Evolutionary conservation across 2,329 filamentous ascomycete genomes (phyloP).

Genomic region (Fusarium papillatum): DNA sequence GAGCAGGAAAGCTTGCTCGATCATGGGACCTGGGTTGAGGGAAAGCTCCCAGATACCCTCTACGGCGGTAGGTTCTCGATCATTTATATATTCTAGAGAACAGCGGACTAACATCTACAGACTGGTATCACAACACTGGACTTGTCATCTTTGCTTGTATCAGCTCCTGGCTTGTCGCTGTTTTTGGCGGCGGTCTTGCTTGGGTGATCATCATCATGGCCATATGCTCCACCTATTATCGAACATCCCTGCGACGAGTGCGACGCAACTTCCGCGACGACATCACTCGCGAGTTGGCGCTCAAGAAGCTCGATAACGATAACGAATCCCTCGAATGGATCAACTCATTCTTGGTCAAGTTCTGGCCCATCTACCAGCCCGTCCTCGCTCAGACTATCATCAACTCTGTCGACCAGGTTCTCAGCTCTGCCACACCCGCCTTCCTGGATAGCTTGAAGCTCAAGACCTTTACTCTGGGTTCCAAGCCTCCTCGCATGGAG

Average conservation of each 20-base stretch:
- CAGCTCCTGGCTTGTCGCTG: constrained; percentile 88
- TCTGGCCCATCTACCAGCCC: constrained; percentile 99
- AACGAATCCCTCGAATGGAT: constrained; percentile 98
- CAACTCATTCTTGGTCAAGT: constrained; percentile 98
- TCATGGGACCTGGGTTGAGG: constrained; percentile 89
- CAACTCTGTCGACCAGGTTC: constrained; percentile 93
- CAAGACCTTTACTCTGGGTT: constrained; percentile 93
- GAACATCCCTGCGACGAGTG: constrained; percentile 93
- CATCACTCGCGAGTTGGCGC: constrained; percentile 87
- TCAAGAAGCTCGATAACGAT: constrained; percentile 90
- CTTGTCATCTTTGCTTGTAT: constrained; percentile 95
- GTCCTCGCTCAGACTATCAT: constrained; percentile 94
- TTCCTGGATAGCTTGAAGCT: constrained; percentile 96
- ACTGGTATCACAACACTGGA: constrained; percentile 99
- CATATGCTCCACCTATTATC: constrained; percentile 93
- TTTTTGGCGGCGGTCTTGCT: constrained; percentile 90
- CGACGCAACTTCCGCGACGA: constrained; percentile 97
- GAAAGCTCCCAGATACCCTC: constrained; percentile 87
- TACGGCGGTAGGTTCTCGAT: constrained; percentile 79
- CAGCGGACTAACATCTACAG: constrained; percentile 57
- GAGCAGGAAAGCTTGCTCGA: constrained; percentile 81
- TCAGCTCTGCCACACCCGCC: constrained; percentile 90
- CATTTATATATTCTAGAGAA: background rate
- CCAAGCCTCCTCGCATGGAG: constrained; percentile 95
- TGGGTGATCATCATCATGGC: constrained; percentile 98